A percentile compares a stretch with the other conserved stretches of the same genome.
Evolutionary conservation across 31 red algal species (phyloP).

Genomic region (Odonthalia washingtoniensis): DNA sequence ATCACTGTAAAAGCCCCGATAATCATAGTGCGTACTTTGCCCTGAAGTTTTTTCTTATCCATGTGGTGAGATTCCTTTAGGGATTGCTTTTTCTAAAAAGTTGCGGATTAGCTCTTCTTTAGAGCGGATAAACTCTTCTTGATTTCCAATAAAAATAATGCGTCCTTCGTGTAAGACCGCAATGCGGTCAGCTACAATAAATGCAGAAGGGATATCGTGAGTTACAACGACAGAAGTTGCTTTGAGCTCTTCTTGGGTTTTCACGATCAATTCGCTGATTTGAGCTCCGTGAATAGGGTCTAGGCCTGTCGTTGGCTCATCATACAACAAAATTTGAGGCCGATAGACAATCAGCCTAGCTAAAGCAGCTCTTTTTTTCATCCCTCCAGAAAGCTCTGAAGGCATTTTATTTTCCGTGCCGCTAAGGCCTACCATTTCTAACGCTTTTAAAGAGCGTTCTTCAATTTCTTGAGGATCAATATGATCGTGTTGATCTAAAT

Average conservation of each 20-base stretch:
- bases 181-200: conserved; percentile 24
- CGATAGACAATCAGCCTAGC: conserved; percentile 63
- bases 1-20: no score
- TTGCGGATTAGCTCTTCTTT: no score
- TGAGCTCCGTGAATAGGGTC: conserved; percentile 52
- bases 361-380: conserved; percentile 65
- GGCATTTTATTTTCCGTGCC: conserved; percentile 46
- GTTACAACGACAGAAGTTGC: conserved; percentile 35
- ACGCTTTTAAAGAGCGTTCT: conserved; percentile 36
- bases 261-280: conserved; percentile 18
- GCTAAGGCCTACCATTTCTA: conserved; percentile 36
- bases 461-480: conserved; percentile 29
- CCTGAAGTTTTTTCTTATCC: no score
- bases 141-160: not conserved
- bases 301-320: conserved; percentile 80
- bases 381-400: conserved; percentile 74
- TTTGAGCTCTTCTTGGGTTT: not conserved
- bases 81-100: no score
- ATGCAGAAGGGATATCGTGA: conserved; percentile 24
- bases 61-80: no score
- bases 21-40: no score
- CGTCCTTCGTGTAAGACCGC: conserved; percentile 24
- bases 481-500: not conserved
- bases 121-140: no score
- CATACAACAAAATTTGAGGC: conserved; percentile 64